A percentile compares a stretch with the other conserved stretches of the same genome.
Evolutionary conservation across 805 yeast species (phyloP).

Genomic region (Scheffersomyces lignosus): DNA sequence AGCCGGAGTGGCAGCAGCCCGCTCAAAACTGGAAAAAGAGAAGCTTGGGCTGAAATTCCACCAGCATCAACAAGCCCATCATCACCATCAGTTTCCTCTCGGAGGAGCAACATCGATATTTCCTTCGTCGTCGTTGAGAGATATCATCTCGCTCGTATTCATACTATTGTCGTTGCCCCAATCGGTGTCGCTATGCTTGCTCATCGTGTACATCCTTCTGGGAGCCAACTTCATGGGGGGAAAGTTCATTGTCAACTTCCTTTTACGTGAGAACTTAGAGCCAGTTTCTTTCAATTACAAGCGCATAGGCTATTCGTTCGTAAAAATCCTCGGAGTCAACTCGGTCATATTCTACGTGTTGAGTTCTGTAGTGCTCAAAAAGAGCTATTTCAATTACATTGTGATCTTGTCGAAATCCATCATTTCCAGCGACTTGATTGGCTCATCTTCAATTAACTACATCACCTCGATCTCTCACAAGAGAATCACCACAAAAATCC

Average conservation of each 20-base stretch:
- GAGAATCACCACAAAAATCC: conserved; percentile 8
- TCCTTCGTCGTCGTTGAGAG: conserved; percentile 11
- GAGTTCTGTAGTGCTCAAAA: conserved; percentile 6
- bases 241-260: conserved; percentile 9
- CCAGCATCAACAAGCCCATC: conserved; percentile 6
- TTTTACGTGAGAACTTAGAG: conserved; percentile 5
- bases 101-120: conserved; percentile 6
- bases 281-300: conserved; percentile 3
- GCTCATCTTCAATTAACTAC: conserved; percentile 10
- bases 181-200: conserved; percentile 8
- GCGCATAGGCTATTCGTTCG: neutral
- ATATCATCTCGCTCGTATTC: conserved; percentile 12
- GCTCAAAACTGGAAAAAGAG: too few species aligned
- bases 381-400: conserved; percentile 12
- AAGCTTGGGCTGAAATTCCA: too few species aligned
- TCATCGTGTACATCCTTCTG: conserved; percentile 9
- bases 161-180: conserved; percentile 13
- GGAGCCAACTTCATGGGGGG: conserved; percentile 14
- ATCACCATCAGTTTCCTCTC: conserved; percentile 8
- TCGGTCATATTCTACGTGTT: conserved; percentile 4
- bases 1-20: too few species aligned
- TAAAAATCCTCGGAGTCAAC: conserved; percentile 4
- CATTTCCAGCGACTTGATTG: conserved; percentile 13
- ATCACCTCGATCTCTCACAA: conserved; percentile 11
- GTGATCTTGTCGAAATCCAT: conserved; percentile 13